Percentiles rank a stretch among this genome's conserved stretches.
Conservation (phyloP, 768 basidiomycete genomes). For the Suillus spraguei region DNA sequence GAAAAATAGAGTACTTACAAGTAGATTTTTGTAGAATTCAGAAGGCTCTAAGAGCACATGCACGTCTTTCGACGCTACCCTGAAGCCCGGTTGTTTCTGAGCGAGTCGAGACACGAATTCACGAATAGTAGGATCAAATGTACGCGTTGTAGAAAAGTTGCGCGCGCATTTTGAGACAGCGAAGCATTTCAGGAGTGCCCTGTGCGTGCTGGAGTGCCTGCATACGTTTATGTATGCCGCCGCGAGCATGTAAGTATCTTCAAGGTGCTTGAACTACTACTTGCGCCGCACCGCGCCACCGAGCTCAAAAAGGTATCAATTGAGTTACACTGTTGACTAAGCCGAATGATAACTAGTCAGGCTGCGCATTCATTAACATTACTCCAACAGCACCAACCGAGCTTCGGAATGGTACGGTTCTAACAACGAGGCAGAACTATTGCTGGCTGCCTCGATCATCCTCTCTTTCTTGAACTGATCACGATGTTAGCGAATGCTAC, state of each 20-base stretch:
- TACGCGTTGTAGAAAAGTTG: slow-evolving; percentile 29
- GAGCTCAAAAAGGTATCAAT: not conserved
- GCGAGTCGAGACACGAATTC: slow-evolving; percentile 40
- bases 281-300: not conserved
- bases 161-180: slow-evolving; percentile 28
- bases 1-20: slow-evolving; percentile 45
- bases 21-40: slow-evolving; percentile 55
- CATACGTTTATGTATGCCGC: slow-evolving; percentile 9
- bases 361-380: not conserved
- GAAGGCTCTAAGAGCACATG: slow-evolving; percentile 57
- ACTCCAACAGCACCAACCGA: not conserved
- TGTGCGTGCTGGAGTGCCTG: slow-evolving; percentile 9
- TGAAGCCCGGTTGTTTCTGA: slow-evolving; percentile 50
- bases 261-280: not conserved
- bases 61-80: slow-evolving; percentile 48
- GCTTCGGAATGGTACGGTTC: not conserved
- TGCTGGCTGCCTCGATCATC: not conserved
- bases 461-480: not conserved
- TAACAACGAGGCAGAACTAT: slow-evolving; percentile 7
- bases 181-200: slow-evolving; percentile 10
- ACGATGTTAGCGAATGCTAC: slow-evolving; percentile 7
- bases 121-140: slow-evolving; percentile 38
- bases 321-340: slow-evolving; percentile 24
- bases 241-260: slow-evolving; percentile 12
- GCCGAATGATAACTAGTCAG: not conserved